Percentiles rank a stretch among this genome's conserved stretches.
Evolutionary conservation across 23 red algal genomes (phyloP).

Genomic region (Gracilaria caudata): DNA sequence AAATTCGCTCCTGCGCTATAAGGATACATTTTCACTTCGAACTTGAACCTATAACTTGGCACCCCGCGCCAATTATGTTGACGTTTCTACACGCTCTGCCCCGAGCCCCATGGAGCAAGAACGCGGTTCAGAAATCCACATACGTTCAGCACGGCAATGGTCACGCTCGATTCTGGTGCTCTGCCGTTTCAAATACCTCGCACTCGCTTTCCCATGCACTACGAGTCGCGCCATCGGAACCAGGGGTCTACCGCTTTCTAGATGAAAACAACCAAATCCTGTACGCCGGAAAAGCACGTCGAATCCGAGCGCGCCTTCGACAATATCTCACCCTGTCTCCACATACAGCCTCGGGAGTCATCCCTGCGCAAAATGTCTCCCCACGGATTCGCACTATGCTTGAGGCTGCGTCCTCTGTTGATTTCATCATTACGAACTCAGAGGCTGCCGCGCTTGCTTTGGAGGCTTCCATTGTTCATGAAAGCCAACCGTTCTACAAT

Average conservation of each 20-base stretch:
- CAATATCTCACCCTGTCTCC: constrained; percentile 47
- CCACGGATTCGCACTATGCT: constrained; percentile 52
- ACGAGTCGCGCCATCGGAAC: constrained; percentile 40
- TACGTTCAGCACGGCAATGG: neutral
- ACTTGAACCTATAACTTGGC: too few relatives aligned
- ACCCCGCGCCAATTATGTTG: neutral
- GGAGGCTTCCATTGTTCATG: constrained; percentile 70
- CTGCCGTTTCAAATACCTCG: neutral
- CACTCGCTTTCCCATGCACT: constrained; percentile 33
- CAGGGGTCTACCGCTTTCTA: constrained; percentile 77
- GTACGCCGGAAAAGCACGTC: constrained; percentile 76
- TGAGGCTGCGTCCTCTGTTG: constrained; percentile 24
- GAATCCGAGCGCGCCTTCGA: constrained; percentile 61
- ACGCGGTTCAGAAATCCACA: neutral
- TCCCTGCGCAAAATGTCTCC: constrained; percentile 8
- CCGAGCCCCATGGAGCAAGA: neutral
- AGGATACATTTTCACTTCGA: too few relatives aligned
- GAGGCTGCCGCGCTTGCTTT: constrained; percentile 84
- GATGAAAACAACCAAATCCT: constrained; percentile 26
- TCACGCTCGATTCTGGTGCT: neutral
- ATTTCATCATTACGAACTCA: constrained; percentile 60
- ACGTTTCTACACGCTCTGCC: neutral
- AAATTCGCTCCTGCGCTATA: too few relatives aligned
- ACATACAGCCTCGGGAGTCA: neutral
- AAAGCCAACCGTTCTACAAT: constrained; percentile 67